These are phyloP conservation scores for Aspergillus wentii DNA, from an alignment of 495 filamentous ascomycete species.

Conservation along the genomic window DNA sequence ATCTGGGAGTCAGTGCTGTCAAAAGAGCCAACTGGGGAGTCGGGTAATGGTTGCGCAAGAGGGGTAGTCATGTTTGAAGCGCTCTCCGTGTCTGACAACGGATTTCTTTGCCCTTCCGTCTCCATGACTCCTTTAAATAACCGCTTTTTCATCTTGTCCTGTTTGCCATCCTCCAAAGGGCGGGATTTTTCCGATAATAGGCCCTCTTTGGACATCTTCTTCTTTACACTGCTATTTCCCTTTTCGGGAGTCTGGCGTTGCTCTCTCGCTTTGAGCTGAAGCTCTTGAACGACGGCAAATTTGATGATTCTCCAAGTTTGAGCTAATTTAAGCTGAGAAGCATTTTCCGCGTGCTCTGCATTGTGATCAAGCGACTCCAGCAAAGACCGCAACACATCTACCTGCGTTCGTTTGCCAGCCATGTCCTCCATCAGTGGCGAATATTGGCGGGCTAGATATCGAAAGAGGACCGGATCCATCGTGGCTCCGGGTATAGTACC, in stretches of 20 bases:
- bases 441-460: slow-evolving; percentile 58
- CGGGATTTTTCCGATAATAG: slow-evolving; percentile 18
- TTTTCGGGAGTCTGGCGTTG: slow-evolving; percentile 35
- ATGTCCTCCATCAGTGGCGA: slow-evolving; percentile 30
- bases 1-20: slow-evolving; percentile 25
- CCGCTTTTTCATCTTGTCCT: slow-evolving; percentile 36
- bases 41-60: slow-evolving; percentile 61
- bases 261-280: slow-evolving; percentile 52
- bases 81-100: slow-evolving; percentile 54
- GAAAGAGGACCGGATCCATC: slow-evolving; percentile 47
- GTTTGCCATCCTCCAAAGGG: slow-evolving; percentile 29
- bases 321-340: slow-evolving; percentile 57
- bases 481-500: slow-evolving; percentile 54
- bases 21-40: slow-evolving; percentile 33
- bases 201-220: slow-evolving; percentile 32
- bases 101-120: slow-evolving; percentile 24
- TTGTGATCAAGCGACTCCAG: slow-evolving; percentile 55
- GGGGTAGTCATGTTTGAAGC: slow-evolving; percentile 78
- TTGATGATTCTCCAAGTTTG: slow-evolving; percentile 73
- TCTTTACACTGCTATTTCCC: slow-evolving; percentile 18
- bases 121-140: slow-evolving; percentile 43
- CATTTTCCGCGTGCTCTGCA: slow-evolving; percentile 55
- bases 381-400: slow-evolving; percentile 41
- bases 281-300: slow-evolving; percentile 55
- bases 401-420: slow-evolving; percentile 24